Conservation (phyloP, 2,329 filamentous ascomycete genomes). For the Chrysoporthe cubensis region DNA sequence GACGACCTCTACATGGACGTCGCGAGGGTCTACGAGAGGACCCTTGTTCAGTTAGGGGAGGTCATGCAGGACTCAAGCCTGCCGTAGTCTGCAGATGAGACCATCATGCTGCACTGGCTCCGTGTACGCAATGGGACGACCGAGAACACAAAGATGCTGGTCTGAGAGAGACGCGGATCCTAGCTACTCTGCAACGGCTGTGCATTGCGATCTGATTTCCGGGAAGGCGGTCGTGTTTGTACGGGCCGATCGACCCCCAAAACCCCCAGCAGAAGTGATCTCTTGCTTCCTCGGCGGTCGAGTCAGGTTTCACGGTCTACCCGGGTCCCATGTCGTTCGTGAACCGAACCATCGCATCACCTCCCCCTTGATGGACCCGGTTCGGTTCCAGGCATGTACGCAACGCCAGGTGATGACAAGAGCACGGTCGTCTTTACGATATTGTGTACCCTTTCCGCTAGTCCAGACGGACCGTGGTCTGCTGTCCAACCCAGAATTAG, state of each 20-base stretch:
- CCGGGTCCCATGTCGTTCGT: background rate
- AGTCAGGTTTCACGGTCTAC: background rate
- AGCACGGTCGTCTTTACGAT: background rate
- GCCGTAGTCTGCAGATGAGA: background rate
- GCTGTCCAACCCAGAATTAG: background rate
- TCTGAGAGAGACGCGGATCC: background rate
- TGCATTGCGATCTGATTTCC: background rate
- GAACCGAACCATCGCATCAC: background rate
- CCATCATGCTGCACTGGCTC: background rate
- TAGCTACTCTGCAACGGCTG: background rate
- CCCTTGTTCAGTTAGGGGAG: constrained; percentile 74
- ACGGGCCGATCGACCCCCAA: background rate
- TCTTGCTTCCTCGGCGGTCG: background rate
- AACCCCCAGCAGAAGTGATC: background rate
- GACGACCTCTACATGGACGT: constrained; percentile 67
- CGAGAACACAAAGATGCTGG: background rate
- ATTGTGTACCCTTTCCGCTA: background rate
- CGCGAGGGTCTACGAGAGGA: constrained; percentile 78
- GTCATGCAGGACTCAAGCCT: constrained; percentile 55
- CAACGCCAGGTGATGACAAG: background rate
- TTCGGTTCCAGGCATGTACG: background rate
- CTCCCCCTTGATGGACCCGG: background rate
- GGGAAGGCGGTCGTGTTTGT: background rate
- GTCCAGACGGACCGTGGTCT: background rate
- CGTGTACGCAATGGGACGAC: background rate